Evolutionary conservation across 2,329 filamentous ascomycete species (phyloP).

Genomic region (Aschersonia sp.): DNA sequence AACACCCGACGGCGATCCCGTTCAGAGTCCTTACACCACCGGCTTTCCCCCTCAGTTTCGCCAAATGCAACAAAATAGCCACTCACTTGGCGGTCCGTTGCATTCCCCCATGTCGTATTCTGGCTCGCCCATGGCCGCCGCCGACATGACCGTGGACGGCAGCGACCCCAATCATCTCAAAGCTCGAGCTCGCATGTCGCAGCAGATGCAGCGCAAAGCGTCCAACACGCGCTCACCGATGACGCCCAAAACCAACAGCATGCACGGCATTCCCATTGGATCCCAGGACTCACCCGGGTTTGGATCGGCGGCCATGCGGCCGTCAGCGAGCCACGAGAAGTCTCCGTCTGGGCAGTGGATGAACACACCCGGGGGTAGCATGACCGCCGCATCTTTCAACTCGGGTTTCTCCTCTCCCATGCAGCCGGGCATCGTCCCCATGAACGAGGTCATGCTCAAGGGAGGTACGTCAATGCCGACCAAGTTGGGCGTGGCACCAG

Average conservation of each 20-base stretch:
- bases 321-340: slow-evolving; percentile 59
- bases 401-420: slow-evolving; percentile 80
- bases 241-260: slow-evolving; percentile 71
- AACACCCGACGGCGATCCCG: slow-evolving; percentile 81
- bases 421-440: slow-evolving; percentile 55
- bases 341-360: slow-evolving; percentile 83
- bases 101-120: slow-evolving; percentile 26
- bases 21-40: slow-evolving; percentile 77
- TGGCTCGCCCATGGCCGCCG: slow-evolving; percentile 23
- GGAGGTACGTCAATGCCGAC: slow-evolving; percentile 80
- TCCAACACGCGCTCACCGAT: slow-evolving; percentile 67
- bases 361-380: slow-evolving; percentile 62
- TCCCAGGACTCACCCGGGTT: slow-evolving; percentile 57
- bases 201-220: slow-evolving; percentile 55
- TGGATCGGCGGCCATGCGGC: slow-evolving; percentile 64
- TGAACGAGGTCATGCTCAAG: slow-evolving; percentile 79
- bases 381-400: slow-evolving; percentile 65
- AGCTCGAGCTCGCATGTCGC: slow-evolving; percentile 43
- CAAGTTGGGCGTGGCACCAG: slow-evolving; percentile 51
- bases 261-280: slow-evolving; percentile 56
- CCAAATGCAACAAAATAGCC: slow-evolving; percentile 42
- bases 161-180: slow-evolving; percentile 45
- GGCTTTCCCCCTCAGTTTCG: slow-evolving; percentile 72
- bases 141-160: slow-evolving; percentile 33
- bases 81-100: slow-evolving; percentile 37